A percentile compares a stretch with the other conserved stretches of the same genome.
These are phyloP conservation scores for Stromatinia cepivora DNA, from an alignment of 2,329 filamentous ascomycete genomes.

Conservation along the genomic window DNA sequence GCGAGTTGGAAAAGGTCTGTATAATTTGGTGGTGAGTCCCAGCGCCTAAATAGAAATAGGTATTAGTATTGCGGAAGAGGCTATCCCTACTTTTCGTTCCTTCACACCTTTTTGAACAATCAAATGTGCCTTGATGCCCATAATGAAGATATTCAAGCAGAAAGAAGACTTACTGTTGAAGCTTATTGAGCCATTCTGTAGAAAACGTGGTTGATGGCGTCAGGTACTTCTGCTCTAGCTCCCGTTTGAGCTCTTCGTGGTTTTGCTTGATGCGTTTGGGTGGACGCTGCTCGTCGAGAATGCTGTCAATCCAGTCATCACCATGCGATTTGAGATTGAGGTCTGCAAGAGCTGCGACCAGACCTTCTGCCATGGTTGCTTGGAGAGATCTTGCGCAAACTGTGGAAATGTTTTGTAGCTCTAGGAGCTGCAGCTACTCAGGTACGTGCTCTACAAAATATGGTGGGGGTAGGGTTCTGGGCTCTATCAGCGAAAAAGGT, in stretches of 20 bases:
- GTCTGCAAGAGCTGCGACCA: conserved; percentile 52
- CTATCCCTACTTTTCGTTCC: neutral
- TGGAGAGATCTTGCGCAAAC: conserved; percentile 4
- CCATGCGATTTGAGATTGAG: conserved; percentile 46
- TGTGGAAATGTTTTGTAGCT: conserved; percentile 8
- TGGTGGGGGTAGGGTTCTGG: conserved; percentile 14
- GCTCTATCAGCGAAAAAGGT: neutral
- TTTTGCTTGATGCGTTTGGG: conserved; percentile 53
- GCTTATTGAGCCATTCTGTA: conserved; percentile 78
- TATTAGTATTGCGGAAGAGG: conserved; percentile 17
- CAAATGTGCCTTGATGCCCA: neutral
- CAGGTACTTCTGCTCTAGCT: conserved; percentile 76
- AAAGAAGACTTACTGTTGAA: conserved; percentile 66
- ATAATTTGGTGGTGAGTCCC: conserved; percentile 80
- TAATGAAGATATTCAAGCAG: neutral
- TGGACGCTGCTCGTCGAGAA: conserved; percentile 55
- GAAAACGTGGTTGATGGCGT: conserved; percentile 79
- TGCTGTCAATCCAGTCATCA: conserved; percentile 55
- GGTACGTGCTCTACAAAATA: conserved; percentile 9
- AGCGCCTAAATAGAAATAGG: conserved; percentile 51
- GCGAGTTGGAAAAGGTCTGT: conserved; percentile 83
- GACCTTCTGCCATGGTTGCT: conserved; percentile 37
- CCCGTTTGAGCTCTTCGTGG: conserved; percentile 63
- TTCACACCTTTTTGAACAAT: neutral
- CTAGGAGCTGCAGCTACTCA: neutral